Evolutionary conservation across 2,329 filamentous ascomycete species (phyloP).

Genomic region (Pseudopithomyces maydicus): DNA sequence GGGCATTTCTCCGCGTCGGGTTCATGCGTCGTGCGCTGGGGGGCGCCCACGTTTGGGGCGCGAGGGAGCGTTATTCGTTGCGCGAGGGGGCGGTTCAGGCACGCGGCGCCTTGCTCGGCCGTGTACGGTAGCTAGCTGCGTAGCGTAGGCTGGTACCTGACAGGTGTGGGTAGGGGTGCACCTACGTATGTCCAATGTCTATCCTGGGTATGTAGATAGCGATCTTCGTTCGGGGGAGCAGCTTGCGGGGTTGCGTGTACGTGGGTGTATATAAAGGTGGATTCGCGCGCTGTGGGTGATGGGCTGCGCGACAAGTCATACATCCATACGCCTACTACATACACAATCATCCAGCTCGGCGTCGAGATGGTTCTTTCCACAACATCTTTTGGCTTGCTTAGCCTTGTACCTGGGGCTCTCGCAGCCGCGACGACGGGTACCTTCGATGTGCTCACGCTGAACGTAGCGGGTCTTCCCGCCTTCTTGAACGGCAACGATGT

Average conservation of each 20-base stretch:
- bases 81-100: background rate
- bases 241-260: too few relatives aligned
- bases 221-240: too few relatives aligned
- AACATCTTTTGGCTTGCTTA: background rate
- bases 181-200: too few relatives aligned
- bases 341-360: too few relatives aligned
- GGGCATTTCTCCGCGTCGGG: background rate
- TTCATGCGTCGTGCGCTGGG: background rate
- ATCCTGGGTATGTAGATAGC: too few relatives aligned
- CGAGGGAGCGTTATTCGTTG: background rate
- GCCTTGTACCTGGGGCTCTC: conserved; percentile 5
- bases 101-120: background rate
- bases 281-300: too few relatives aligned
- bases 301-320: too few relatives aligned
- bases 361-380: background rate
- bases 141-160: too few relatives aligned
- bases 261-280: too few relatives aligned
- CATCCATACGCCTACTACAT: too few relatives aligned
- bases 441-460: conserved; percentile 62
- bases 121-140: background rate
- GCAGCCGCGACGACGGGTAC: conserved; percentile 42
- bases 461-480: conserved; percentile 64
- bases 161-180: too few relatives aligned
- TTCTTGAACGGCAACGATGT: conserved; percentile 65
- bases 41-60: background rate